A percentile compares a stretch with the other conserved stretches of the same genome.
Evolutionary conservation across 129 eudicot genomes (phyloP).

Genomic region (Deinandra increscens): DNA sequence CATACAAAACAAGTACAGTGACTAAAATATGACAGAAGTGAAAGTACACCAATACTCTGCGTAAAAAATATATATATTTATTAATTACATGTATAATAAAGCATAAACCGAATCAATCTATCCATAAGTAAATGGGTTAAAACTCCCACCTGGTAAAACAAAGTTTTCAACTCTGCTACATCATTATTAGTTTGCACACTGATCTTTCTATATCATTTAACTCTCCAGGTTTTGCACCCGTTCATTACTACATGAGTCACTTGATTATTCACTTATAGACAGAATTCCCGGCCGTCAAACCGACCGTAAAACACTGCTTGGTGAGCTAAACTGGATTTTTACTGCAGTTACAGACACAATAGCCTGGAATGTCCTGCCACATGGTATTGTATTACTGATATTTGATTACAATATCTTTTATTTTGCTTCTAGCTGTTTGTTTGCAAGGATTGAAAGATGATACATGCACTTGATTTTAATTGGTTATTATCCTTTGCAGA

Average conservation of each 20-base stretch:
- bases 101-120: background rate
- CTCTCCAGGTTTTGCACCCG: slow-evolving; percentile 84
- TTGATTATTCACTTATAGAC: slow-evolving; percentile 90
- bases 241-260: slow-evolving; percentile 76
- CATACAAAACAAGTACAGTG: too few species aligned
- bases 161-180: background rate
- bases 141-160: background rate
- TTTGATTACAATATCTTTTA: slow-evolving; percentile 4
- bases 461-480: background rate
- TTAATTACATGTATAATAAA: background rate
- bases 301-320: slow-evolving; percentile 94
- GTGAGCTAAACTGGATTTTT: slow-evolving; percentile 98
- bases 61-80: too few species aligned
- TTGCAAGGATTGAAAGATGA: background rate
- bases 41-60: background rate
- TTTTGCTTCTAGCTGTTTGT: slow-evolving; percentile 16
- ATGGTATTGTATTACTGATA: slow-evolving; percentile 47
- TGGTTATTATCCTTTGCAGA: slow-evolving; percentile 45
- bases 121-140: background rate
- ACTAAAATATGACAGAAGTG: background rate
- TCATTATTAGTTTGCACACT: slow-evolving; percentile 4
- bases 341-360: slow-evolving; percentile 97
- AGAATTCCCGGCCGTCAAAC: slow-evolving; percentile 96
- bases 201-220: slow-evolving; percentile 14
- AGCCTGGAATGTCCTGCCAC: slow-evolving; percentile 99